Base-by-base conservation (phyloP, 305 asterid species). In the Fraxinus platypoda region DNA sequence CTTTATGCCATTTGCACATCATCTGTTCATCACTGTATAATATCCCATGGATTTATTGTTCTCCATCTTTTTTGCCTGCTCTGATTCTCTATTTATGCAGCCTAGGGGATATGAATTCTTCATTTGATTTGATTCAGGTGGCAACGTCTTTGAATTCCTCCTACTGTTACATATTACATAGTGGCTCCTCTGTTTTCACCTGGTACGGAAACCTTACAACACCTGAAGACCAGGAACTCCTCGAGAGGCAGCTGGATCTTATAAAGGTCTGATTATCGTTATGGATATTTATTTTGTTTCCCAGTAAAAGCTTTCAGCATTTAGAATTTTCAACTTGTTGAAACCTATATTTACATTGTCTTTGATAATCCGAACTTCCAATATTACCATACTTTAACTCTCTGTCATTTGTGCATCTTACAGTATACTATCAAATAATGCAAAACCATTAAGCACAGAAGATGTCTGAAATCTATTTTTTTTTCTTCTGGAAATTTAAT, bases 171-270 rank as follows among this genome's bases (percentile, higher is more conserved):
- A 90, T 94, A 80, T 85, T 94, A 78, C 94, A 89, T 66, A 88
- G 84, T 57, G 92, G 90, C 28, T 82, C 91, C 78, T 87, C 91
- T 33, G 80, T 89, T 31, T 93, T 90, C 88, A 90, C 91, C 57
- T 94, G 98, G 98, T 85, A 89, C 0, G 98, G 98, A 81, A 94
- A 81, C 86, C 91, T 93, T 52, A 85, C 98, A 35, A 80, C 95
- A 26, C 80, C 92, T 28, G 91, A 89, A 82, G 95, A 91, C 85
- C 98, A 90, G 79, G 97, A 94, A 85, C 89, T 92, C 81, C 93
- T 89, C 6, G 95, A 95, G 88, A 87, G 97, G 84, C 92, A 88
- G 93, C 93, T 95, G 37, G 90, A 87, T 89, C 84, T 93, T 86
- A 88, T 95, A 81, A 92, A 91, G 89, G 98, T 95, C 74, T 12